Percentiles rank a stretch among this genome's conserved stretches.
Evolutionary conservation across 176 grass and related monocot genomes (phyloP).

Genomic region (Eragrostis nindensis): DNA sequence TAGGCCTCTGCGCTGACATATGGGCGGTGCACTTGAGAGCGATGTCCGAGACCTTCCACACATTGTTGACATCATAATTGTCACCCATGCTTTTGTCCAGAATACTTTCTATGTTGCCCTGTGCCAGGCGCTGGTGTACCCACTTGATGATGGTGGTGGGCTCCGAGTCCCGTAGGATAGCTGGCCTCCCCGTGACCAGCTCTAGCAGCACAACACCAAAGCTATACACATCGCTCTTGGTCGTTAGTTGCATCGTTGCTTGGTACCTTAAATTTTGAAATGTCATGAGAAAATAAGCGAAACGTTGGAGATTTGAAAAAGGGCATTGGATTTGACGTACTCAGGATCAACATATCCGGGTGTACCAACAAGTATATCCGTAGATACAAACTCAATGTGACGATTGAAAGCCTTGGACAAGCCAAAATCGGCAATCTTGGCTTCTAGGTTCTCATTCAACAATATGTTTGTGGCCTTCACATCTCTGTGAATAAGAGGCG

Average conservation of each 20-base stretch:
- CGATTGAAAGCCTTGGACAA: constrained; percentile 40
- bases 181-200: constrained; percentile 37
- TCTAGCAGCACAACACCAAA: constrained; percentile 59
- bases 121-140: constrained; percentile 27
- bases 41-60: constrained; percentile 61
- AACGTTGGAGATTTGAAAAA: too few relatives aligned
- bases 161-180: constrained; percentile 28
- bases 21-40: constrained; percentile 61
- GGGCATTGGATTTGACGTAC: constrained; percentile 19
- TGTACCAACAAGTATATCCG: constrained; percentile 8
- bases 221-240: constrained; percentile 63
- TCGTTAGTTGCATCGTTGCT: background rate
- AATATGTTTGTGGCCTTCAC: constrained; percentile 65
- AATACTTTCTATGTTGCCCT: constrained; percentile 46
- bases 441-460: constrained; percentile 43
- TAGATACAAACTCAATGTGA: background rate
- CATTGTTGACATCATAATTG: constrained; percentile 42
- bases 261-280: too few relatives aligned
- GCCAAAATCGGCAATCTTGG: constrained; percentile 70
- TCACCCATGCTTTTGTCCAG: constrained; percentile 40
- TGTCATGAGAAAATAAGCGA: too few relatives aligned
- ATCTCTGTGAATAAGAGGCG: constrained; percentile 57
- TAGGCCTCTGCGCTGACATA: constrained; percentile 21
- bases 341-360: constrained; percentile 61
- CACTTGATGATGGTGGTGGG: constrained; percentile 35